Conservation (phyloP, 108 stramenopile species). For the Cyclostephanos invisitatus region DNA sequence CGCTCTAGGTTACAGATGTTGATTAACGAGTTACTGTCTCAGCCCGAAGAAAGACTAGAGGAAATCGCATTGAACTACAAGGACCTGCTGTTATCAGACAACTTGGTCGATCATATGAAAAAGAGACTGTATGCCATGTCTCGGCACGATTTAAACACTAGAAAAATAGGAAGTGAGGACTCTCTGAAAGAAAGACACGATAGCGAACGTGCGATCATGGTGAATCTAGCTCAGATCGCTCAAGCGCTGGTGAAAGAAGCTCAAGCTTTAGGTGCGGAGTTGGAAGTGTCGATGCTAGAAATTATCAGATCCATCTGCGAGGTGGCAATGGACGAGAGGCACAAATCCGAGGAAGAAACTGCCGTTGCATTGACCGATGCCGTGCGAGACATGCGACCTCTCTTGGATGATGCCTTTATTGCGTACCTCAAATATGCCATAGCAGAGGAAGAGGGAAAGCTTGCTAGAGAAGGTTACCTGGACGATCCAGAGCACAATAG, state of each 20-base stretch:
- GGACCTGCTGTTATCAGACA: constrained; percentile 83
- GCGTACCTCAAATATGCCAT: constrained; percentile 90
- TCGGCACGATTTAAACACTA: constrained; percentile 64
- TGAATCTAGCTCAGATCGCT: constrained; percentile 67
- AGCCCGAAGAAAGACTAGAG: constrained; percentile 79
- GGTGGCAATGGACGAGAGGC: constrained; percentile 87
- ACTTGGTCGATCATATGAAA: constrained; percentile 67
- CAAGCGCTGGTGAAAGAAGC: constrained; percentile 79
- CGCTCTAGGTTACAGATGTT: constrained; percentile 68
- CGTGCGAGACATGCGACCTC: constrained; percentile 84
- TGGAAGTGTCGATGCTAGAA: constrained; percentile 85
- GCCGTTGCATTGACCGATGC: constrained; percentile 80
- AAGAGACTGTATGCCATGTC: constrained; percentile 69
- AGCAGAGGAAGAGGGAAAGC: constrained; percentile 82
- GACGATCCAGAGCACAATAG: constrained; percentile 87
- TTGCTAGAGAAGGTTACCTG: constrained; percentile 68
- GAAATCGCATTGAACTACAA: constrained; percentile 82
- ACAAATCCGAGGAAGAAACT: constrained; percentile 80
- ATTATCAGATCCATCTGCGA: constrained; percentile 85
- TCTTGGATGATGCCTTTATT: constrained; percentile 84
- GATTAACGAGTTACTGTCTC: constrained; percentile 73
- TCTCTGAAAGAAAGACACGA: constrained; percentile 48
- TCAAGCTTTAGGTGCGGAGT: constrained; percentile 74
- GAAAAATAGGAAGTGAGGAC: constrained; percentile 43
- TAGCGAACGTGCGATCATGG: constrained; percentile 70